These are phyloP conservation scores for Termitomyces sp. DNA, from an alignment of 768 basidiomycete species.

Conservation along the genomic window DNA sequence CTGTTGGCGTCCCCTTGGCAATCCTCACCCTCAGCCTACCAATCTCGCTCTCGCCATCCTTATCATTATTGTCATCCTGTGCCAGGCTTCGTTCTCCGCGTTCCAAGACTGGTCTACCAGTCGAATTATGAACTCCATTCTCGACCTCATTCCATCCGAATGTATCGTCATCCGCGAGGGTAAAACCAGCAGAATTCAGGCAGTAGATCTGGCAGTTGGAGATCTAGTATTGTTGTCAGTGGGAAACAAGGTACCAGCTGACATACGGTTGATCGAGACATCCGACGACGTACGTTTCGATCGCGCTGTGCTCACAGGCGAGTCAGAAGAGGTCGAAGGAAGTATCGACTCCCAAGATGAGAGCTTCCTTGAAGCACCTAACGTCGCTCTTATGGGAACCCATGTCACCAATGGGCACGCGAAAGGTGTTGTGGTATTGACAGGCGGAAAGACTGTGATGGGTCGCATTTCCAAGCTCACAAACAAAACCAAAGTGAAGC, in stretches of 20 bases:
- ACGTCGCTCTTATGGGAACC: conserved; percentile 43
- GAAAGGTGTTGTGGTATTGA: conserved; percentile 36
- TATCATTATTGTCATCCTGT: conserved; percentile 5
- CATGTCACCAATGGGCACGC: conserved; percentile 37
- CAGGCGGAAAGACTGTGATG: conserved; percentile 40
- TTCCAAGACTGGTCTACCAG: conserved; percentile 11
- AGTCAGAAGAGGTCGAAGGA: conserved; percentile 41
- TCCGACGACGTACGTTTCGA: conserved; percentile 49
- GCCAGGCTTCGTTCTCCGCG: conserved; percentile 10
- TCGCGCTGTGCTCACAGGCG: conserved; percentile 48
- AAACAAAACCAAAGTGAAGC: conserved; percentile 39
- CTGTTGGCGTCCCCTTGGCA: conserved; percentile 9
- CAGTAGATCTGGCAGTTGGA: conserved; percentile 10
- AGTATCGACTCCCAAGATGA: conserved; percentile 39
- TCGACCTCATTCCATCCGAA: conserved; percentile 11
- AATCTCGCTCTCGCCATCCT: conserved; percentile 14
- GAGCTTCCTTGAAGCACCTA: conserved; percentile 42
- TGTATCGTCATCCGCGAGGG: conserved; percentile 11
- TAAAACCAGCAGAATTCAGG: conserved; percentile 6
- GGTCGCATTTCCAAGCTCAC: conserved; percentile 54
- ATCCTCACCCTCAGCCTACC: conserved; percentile 2
- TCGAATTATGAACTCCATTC: conserved; percentile 14
- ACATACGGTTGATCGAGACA: conserved; percentile 47
- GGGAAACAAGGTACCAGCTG: conserved; percentile 21
- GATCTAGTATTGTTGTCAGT: conserved; percentile 9